Percentiles rank a stretch among this genome's conserved stretches.
phyloP scores from a whole-genome alignment of 495 filamentous ascomycete species.

The Bathelium albidoporum region DNA sequence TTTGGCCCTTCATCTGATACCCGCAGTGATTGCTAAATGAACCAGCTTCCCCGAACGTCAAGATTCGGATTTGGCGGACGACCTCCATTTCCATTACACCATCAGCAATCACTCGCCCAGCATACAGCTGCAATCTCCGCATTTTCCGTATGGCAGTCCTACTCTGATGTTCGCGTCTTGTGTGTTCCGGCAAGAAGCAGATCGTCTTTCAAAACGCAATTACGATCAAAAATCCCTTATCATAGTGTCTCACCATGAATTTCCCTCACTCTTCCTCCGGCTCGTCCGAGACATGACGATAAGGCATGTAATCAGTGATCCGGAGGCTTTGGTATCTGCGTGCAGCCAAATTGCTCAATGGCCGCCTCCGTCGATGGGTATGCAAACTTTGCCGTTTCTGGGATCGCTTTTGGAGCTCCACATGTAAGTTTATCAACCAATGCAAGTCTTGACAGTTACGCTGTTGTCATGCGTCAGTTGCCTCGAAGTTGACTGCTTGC shows the following conservation, averaged over 20 bases:
- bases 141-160: constrained; percentile 22
- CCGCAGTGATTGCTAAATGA: background rate
- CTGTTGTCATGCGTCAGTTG: too few species aligned
- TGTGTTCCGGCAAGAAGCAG: constrained; percentile 28
- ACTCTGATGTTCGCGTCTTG: constrained; percentile 19
- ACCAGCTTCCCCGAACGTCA: constrained; percentile 27
- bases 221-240: constrained; percentile 27
- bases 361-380: constrained; percentile 23
- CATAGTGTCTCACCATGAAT: constrained; percentile 24
- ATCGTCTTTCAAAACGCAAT: constrained; percentile 24
- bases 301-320: constrained; percentile 20
- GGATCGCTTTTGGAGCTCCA: constrained; percentile 24
- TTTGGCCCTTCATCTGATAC: background rate
- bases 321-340: constrained; percentile 20
- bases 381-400: constrained; percentile 25
- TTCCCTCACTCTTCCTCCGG: constrained; percentile 23
- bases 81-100: constrained; percentile 26
- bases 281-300: constrained; percentile 23
- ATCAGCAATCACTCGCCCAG: constrained; percentile 27
- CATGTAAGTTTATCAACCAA: constrained; percentile 16
- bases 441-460: background rate
- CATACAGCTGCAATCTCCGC: constrained; percentile 19
- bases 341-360: constrained; percentile 23
- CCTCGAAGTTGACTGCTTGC: background rate
- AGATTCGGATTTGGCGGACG: constrained; percentile 23